These are phyloP conservation scores for Candida methanosorbosa DNA, from an alignment of 805 yeast species.

Conservation along the genomic window DNA sequence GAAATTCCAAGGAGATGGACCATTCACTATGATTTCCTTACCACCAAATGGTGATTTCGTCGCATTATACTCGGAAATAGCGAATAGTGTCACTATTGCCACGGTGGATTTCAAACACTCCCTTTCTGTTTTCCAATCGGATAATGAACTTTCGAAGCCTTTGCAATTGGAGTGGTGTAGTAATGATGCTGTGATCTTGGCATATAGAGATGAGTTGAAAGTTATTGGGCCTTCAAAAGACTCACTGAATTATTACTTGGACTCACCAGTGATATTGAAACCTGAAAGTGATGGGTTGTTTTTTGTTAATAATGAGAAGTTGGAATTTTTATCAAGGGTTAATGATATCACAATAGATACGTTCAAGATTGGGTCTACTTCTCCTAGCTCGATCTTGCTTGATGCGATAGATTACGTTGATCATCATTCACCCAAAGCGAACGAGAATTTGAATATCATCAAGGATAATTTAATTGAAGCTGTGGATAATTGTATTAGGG, in stretches of 20 bases:
- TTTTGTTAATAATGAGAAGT: slow-evolving; percentile 45
- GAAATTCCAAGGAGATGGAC: slow-evolving; percentile 7
- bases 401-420: slow-evolving; percentile 69
- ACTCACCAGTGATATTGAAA: slow-evolving; percentile 30
- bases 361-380: slow-evolving; percentile 75
- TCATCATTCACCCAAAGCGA: slow-evolving; percentile 69
- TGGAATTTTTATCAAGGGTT: slow-evolving; percentile 62
- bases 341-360: slow-evolving; percentile 46
- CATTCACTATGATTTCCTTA: slow-evolving; percentile 9
- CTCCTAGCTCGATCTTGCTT: slow-evolving; percentile 72
- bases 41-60: slow-evolving; percentile 51
- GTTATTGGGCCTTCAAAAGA: slow-evolving; percentile 66
- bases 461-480: slow-evolving; percentile 45
- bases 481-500: slow-evolving; percentile 60
- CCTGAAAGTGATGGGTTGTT: slow-evolving; percentile 67
- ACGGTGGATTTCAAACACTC: slow-evolving; percentile 36
- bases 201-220: slow-evolving; percentile 51
- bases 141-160: slow-evolving; percentile 26
- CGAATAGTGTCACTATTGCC: slow-evolving; percentile 39
- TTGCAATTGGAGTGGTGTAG: slow-evolving; percentile 72
- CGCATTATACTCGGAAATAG: slow-evolving; percentile 34
- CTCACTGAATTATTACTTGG: slow-evolving; percentile 43
- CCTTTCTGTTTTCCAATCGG: slow-evolving; percentile 34
- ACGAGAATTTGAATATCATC: slow-evolving; percentile 57
- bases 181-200: slow-evolving; percentile 64